Base-by-base conservation (phyloP, 2,329 filamentous ascomycete species). In the Xylariomycetidae sp. region DNA sequence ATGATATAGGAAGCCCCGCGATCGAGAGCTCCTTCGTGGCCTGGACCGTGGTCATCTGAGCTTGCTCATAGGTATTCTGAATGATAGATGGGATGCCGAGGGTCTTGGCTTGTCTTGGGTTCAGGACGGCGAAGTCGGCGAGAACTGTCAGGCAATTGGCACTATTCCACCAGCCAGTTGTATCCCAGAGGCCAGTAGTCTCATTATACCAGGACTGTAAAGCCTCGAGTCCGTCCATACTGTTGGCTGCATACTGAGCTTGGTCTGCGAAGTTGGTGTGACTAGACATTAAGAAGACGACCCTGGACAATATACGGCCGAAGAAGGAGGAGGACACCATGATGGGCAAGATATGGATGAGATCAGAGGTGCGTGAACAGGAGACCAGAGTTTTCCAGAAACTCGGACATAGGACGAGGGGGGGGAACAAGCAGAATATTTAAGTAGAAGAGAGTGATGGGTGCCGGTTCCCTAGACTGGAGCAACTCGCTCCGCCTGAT, bases 91-190 rank as follows among this genome's bases (percentile, higher is more conserved):
- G 46, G 30, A 58, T 48, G 23, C 45, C 46, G 18, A 50, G 33
- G 13, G 23, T 37, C 16, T 27, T 25, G 29, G 45, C 38, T 15
- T 31, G 32, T 13, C 18, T 23, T 3, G 40, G 33, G 17, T 47
- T 36, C 9, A 50, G 19, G 16, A 41, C 22, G 18, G 48, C 49
- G 31, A 51, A 51, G 36, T 78, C 67, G 25, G 64, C 70, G n/a
- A 79, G 48, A 11, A 64, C 61, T 0, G 74, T 78, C 41, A 80
- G 53, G 38, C 65, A 66, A 46, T 80, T 81, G 17, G 73, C 77
- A 15, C 64, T 64, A 45, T 80, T 77, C 77, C 77, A 82, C 77
- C 77, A 81, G 6, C 72, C 71, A 18, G 65, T 64, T 0, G 66
- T 67, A 35, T 74, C 58, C 72, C 72, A 80, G 5, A 78, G 56